A percentile compares a stretch with the other conserved stretches of the same genome.
Conservation (phyloP, 345 rosid genomes). For the Citrus sp. region DNA sequence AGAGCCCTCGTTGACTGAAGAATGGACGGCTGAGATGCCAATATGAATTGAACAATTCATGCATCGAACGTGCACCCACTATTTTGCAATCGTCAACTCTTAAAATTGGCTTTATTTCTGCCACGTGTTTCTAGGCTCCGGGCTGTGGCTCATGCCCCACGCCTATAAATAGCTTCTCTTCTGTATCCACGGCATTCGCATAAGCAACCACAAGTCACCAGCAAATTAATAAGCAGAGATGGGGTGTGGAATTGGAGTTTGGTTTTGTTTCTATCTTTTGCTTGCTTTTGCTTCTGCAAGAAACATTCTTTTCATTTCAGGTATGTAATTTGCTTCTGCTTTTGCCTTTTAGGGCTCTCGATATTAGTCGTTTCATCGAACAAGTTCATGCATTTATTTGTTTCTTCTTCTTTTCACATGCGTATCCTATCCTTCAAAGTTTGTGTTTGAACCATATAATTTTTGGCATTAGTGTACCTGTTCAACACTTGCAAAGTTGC, state of each 20-base stretch:
- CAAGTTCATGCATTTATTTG: neutral
- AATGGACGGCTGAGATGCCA: conserved; percentile 15
- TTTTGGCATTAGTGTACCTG: too few relatives aligned
- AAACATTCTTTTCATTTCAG: conserved; percentile 29
- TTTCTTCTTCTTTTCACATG: neutral
- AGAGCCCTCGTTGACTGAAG: conserved; percentile 18
- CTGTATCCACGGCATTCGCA: neutral
- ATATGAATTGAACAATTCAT: neutral
- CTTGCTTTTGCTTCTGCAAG: conserved; percentile 42
- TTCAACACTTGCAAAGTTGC: too few relatives aligned
- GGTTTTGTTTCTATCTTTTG: conserved; percentile 26
- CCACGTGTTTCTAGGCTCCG: neutral
- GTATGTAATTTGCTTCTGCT: conserved; percentile 17
- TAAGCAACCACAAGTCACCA: neutral
- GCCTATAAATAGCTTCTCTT: neutral
- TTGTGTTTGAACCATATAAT: too few relatives aligned
- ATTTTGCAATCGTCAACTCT: conserved; percentile 17
- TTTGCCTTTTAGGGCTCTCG: too few relatives aligned
- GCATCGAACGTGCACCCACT: conserved; percentile 4
- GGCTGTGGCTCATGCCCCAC: too few relatives aligned
- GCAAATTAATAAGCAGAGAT: conserved; percentile 9
- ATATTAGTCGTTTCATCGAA: too few relatives aligned
- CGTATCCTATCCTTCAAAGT: neutral
- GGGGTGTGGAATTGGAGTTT: conserved; percentile 27
- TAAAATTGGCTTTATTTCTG: neutral